These are phyloP conservation scores for Zea luxurians DNA, from an alignment of 176 grass and related monocot genomes.

Conservation along the genomic window DNA sequence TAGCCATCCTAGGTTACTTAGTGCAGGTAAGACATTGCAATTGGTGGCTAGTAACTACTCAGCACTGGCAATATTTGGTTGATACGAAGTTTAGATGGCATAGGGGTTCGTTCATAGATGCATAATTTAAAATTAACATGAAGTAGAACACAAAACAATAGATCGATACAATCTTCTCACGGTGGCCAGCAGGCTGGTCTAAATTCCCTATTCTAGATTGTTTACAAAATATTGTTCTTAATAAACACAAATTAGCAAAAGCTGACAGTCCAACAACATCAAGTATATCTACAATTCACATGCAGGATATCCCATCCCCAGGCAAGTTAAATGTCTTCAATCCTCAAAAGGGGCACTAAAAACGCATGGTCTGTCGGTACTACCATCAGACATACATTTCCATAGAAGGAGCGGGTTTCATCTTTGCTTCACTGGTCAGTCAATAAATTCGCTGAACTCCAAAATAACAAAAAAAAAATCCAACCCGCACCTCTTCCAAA, in stretches of 20 bases:
- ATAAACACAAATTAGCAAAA: constrained; percentile 21
- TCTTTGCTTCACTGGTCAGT: background rate
- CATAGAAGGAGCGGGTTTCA: constrained; percentile 17
- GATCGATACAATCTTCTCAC: background rate
- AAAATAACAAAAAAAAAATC: background rate
- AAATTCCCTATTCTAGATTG: constrained; percentile 29
- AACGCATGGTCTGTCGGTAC: constrained; percentile 13
- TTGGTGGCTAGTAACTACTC: background rate
- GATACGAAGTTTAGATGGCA: background rate
- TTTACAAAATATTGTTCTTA: background rate
- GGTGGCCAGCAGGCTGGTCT: background rate
- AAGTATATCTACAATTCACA: constrained; percentile 7
- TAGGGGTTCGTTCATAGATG: background rate
- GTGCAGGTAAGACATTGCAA: background rate
- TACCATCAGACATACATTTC: background rate
- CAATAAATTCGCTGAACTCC: constrained; percentile 7
- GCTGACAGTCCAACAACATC: background rate
- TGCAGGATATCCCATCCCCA: background rate
- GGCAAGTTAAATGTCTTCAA: constrained; percentile 6
- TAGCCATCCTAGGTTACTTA: background rate
- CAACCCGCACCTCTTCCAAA: background rate
- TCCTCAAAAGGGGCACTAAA: background rate
- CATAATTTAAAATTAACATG: background rate
- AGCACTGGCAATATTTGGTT: background rate
- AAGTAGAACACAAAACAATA: background rate